Evolutionary conservation across 2,329 filamentous ascomycete genomes (phyloP).

Genomic region (Penicillium sp.): DNA sequence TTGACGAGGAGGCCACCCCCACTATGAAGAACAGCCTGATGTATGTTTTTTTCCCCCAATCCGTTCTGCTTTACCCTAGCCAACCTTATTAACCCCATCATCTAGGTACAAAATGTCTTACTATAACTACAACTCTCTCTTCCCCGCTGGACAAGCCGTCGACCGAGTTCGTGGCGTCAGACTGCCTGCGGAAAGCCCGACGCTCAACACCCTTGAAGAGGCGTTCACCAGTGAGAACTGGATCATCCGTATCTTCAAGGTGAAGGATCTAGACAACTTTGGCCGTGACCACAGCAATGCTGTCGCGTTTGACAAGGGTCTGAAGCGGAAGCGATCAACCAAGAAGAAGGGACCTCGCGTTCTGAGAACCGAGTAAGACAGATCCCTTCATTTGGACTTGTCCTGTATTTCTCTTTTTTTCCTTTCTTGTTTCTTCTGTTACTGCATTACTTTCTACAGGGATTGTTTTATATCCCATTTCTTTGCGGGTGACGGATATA

Average conservation of each 20-base stretch:
- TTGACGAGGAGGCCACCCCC: constrained; percentile 89
- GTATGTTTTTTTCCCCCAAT: constrained; percentile 60
- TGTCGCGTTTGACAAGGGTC: constrained; percentile 56
- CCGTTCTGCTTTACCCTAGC: not conserved
- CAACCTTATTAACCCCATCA: constrained; percentile 6
- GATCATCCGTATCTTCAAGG: constrained; percentile 99
- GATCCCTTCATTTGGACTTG: constrained; percentile 13
- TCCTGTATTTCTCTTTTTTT: constrained; percentile 11
- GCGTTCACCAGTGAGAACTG: constrained; percentile 99
- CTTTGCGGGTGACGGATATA: constrained; percentile 12
- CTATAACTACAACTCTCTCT: constrained; percentile 93
- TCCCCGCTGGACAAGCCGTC: constrained; percentile 85
- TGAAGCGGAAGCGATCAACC: constrained; percentile 56
- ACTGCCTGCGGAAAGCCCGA: constrained; percentile 81
- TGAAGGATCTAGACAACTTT: constrained; percentile 97
- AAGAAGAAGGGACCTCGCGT: constrained; percentile 50
- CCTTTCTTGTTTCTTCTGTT: constrained; percentile 9
- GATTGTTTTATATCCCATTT: constrained; percentile 11
- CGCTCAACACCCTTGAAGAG: constrained; percentile 88
- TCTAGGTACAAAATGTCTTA: constrained; percentile 99
- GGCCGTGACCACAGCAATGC: constrained; percentile 80
- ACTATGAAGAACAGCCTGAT: constrained; percentile 99
- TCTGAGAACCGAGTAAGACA: constrained; percentile 48
- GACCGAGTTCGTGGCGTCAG: constrained; percentile 84
- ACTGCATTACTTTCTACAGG: constrained; percentile 7